Base-by-base conservation (phyloP, 495 filamentous ascomycete species). In the Hypomontagnella submonticulosa region DNA sequence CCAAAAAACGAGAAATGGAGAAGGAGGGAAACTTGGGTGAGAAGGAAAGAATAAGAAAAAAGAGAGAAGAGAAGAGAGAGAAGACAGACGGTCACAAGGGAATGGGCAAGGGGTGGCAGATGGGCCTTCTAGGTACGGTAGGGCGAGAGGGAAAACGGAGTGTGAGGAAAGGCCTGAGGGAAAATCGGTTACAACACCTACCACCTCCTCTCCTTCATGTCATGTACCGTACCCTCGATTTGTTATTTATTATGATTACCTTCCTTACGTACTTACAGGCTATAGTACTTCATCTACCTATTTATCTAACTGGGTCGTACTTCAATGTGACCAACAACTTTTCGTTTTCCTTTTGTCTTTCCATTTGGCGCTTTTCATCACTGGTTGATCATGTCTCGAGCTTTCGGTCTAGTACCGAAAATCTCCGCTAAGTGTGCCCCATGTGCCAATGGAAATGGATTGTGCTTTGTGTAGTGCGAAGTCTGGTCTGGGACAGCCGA, bases 91-190 rank as follows among this genome's bases (percentile, higher is more conserved):
- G 60, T 59, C 58, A 73, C 57, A 66, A 67, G 64, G 70, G 70
- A 61, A 63, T 54, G 50, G 67, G 61, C 74, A 73, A 65, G 74
- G 72, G 77, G 71, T 79, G 79, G 73, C 60, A 75, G 77, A 75
- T 72, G 77, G 74, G 71, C 69, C 70, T 74, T 78, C 75, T 76
- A 32, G 52, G 63, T 66, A 61, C 57, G 46, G 63, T 67, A 61
- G 51, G 55, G 63, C 56, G 48, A 66, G 51, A 67, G 57, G 51
- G 38, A 56, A 53, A 67, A 61, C 57, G 57, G 57, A 63, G 59
- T 12, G 33, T 37, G 33, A 53, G 36, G 40, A 27, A 61, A 50
- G 41, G 51, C 57, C 57, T 61, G 57, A 61, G 57, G 51, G 44
- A 61, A 67, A 61, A 67, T 57, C 57, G 63, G 57, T 61, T 61